These are phyloP conservation scores for Yamadazyma trypodendri DNA, from an alignment of 1,139 yeast genomes.

Conservation along the genomic window DNA sequence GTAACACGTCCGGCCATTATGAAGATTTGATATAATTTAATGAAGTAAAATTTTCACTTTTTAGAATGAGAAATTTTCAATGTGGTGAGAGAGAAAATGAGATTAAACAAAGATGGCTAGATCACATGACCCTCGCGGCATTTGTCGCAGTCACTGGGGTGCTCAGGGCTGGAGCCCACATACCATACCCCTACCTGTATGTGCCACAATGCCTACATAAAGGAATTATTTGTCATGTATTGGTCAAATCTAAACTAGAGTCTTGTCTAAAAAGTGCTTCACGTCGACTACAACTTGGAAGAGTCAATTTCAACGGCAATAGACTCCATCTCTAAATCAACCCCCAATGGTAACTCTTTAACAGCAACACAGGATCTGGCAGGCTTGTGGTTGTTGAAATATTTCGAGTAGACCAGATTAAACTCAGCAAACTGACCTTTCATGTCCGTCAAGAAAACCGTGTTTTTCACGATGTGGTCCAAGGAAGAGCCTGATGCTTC, in stretches of 20 bases:
- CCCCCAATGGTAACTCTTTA: slow-evolving; percentile 80
- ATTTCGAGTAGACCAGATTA: slow-evolving; percentile 79
- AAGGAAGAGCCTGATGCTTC: slow-evolving; percentile 81
- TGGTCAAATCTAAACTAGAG: too few relatives aligned
- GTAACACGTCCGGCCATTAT: slow-evolving; percentile 53
- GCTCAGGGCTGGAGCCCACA: slow-evolving; percentile 4
- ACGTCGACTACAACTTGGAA: slow-evolving; percentile 33
- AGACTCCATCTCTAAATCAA: slow-evolving; percentile 72
- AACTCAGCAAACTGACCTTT: slow-evolving; percentile 69
- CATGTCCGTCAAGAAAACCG: slow-evolving; percentile 87
- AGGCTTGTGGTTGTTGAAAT: slow-evolving; percentile 81
- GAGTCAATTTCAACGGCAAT: slow-evolving; percentile 65
- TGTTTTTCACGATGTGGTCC: slow-evolving; percentile 81
- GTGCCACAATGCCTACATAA: too few relatives aligned
- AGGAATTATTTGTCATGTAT: too few relatives aligned
- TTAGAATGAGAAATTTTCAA: slow-evolving; percentile 15
- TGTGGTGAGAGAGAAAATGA: slow-evolving; percentile 3
- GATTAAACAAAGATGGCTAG: too few relatives aligned
- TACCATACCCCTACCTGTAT: not conserved
- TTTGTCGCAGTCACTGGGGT: too few relatives aligned
- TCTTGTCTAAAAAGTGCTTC: too few relatives aligned
- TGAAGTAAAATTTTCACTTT: slow-evolving; percentile 16
- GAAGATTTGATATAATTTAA: slow-evolving; percentile 13
- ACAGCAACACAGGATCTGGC: slow-evolving; percentile 97
- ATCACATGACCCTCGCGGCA: too few relatives aligned